Evolutionary conservation across 164 flowering plant genomes (phyloP), one percentile per base, ranked within the genome.

Genomic region (Kingdonia uniflora): DNA sequence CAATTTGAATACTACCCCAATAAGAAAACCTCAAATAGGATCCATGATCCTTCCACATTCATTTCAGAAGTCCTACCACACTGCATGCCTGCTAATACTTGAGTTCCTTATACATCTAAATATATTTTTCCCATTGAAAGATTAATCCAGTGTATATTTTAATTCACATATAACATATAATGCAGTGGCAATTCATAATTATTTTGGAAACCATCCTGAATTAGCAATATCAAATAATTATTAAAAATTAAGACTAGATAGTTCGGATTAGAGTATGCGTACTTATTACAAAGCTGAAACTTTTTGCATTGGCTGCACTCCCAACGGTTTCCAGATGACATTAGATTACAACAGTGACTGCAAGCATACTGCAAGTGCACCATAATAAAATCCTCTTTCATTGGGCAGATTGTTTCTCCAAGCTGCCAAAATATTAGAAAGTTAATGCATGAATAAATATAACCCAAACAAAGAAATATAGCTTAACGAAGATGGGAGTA

Each of bases 341-440:
- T 81, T 35, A 86, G 75, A 62, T 60, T 57, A 70, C 97, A 82
- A 62, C 99, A 94, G 62, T 89, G 96, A 19, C 55, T 68, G 76
- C 99, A 94, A 3, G 90, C 67, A 72, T 85, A 85, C 74, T 86
- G 97, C 69, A 94, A 68, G 67, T 94, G 99, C 50, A 94, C 99
- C 99, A 94, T 94, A 62, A 94, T 94, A 70, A 94, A 94, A 70
- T 94, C 99, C 61, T 94, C 99, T 76, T 94, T 94, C 97, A 89
- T 89, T 4, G 95, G 96, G 47, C 65, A 60, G 42, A 94, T 94
- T 22, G 96, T 84, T 64, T 84, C 97, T 60, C 99, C 97, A 67
- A 94, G 97, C 99, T 94, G 76, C 35, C 57, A 40, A 71, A 57
- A 23, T 13, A 22, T 7, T 29, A 29, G 8, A 29, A 29, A 4